These are phyloP conservation scores for Acer saccharum DNA, from an alignment of 345 rosid species.

Conservation along the genomic window DNA sequence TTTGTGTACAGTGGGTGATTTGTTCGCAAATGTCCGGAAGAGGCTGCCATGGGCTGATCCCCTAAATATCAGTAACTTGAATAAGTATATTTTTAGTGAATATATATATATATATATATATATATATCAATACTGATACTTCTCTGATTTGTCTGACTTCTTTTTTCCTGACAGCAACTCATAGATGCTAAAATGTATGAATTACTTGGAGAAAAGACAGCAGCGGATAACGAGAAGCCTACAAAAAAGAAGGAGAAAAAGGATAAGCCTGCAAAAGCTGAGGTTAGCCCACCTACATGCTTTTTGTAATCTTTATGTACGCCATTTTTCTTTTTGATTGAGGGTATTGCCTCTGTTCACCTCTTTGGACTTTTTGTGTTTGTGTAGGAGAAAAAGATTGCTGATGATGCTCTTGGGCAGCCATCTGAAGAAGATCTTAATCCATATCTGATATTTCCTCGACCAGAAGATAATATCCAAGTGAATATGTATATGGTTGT, in stretches of 20 bases:
- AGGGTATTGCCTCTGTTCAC: background rate
- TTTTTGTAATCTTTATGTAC: constrained; percentile 9
- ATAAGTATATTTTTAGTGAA: constrained; percentile 3
- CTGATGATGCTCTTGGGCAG: constrained; percentile 49
- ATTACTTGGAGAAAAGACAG: constrained; percentile 89
- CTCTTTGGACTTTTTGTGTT: constrained; percentile 14
- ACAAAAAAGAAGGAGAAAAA: constrained; percentile 80
- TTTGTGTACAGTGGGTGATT: constrained; percentile 59
- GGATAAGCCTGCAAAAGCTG: constrained; percentile 84
- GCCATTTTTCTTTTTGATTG: background rate
- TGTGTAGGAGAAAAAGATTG: constrained; percentile 57
- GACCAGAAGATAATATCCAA: constrained; percentile 84
- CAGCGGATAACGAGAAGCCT: constrained; percentile 92
- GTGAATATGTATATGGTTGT: constrained; percentile 38
- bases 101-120: background rate
- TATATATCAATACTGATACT: constrained; percentile 2
- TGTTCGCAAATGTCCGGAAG: constrained; percentile 73
- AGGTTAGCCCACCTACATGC: constrained; percentile 42
- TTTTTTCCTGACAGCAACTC: constrained; percentile 54
- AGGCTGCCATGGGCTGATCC: constrained; percentile 89
- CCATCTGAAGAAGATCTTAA: constrained; percentile 88
- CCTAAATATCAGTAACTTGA: background rate
- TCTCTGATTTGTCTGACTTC: constrained; percentile 16
- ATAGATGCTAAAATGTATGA: constrained; percentile 72
- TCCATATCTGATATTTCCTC: constrained; percentile 83